Evolutionary conservation across 139 green algal species (phyloP).

Genomic region (Picochlorum sp.): DNA sequence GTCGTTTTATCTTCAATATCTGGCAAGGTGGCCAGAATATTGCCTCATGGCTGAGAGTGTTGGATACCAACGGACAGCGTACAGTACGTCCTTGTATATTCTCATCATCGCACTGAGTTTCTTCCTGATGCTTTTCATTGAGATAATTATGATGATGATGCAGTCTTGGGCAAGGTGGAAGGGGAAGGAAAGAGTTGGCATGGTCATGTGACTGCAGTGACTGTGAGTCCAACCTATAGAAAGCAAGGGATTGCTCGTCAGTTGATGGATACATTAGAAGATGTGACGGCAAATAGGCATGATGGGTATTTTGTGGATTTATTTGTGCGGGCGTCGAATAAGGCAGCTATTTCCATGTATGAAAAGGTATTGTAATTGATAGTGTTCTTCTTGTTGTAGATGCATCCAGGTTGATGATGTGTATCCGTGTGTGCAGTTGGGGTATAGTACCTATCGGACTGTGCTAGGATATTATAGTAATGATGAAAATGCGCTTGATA

Average conservation of each 20-base stretch:
- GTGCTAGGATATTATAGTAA: constrained; percentile 88
- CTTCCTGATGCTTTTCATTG: too few relatives aligned
- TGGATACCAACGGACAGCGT: constrained; percentile 67
- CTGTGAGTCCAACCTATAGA: constrained; percentile 78
- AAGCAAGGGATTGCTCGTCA: constrained; percentile 73
- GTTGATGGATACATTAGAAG: constrained; percentile 88
- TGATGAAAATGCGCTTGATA: constrained; percentile 82
- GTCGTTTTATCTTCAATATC: constrained; percentile 90
- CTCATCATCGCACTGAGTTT: neutral
- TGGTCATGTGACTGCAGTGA: constrained; percentile 96
- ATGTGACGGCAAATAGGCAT: constrained; percentile 67
- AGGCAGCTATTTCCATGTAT: constrained; percentile 92
- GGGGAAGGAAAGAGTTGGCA: constrained; percentile 82
- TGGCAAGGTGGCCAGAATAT: constrained; percentile 89
- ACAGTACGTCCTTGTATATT: constrained; percentile 39
- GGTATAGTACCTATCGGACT: constrained; percentile 84
- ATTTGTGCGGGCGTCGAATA: constrained; percentile 92
- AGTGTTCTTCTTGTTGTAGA: neutral
- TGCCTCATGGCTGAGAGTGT: constrained; percentile 69
- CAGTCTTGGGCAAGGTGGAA: constrained; percentile 91
- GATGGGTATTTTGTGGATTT: constrained; percentile 96
- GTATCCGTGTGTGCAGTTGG: constrained; percentile 44
- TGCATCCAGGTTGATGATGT: too few relatives aligned
- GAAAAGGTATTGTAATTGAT: constrained; percentile 5
- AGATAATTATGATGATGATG: neutral